Conservation (phyloP, 371 early-diverging fungal species). For the Scutellospora calospora region DNA sequence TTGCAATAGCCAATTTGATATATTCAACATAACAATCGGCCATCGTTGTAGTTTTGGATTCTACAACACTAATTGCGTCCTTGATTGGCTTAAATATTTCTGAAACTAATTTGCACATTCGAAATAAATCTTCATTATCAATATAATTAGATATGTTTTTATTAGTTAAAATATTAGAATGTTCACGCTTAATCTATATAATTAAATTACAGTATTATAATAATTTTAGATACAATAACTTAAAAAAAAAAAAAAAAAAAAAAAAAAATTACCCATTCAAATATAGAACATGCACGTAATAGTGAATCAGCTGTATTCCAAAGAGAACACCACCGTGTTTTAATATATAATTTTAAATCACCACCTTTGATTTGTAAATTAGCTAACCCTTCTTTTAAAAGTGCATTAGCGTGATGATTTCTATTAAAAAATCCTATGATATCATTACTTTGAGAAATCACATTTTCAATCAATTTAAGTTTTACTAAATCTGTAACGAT, state of each 20-base stretch:
- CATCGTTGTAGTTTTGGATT: neutral
- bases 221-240: neutral
- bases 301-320: neutral
- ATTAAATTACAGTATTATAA: neutral
- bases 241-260: neutral
- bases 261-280: neutral
- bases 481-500: conserved; percentile 16
- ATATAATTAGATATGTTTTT: too few relatives aligned
- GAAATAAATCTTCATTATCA: too few relatives aligned
- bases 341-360: neutral
- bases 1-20: neutral
- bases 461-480: neutral
- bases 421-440: neutral
- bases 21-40: neutral
- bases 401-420: neutral
- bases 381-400: neutral
- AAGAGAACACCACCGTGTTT: neutral
- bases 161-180: too few relatives aligned
- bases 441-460: neutral
- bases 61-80: neutral
- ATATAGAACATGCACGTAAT: neutral
- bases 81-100: neutral
- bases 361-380: neutral
- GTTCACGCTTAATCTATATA: too few relatives aligned
- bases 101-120: neutral